Evolutionary conservation across 23 red algal genomes (phyloP), one percentile per base, ranked within the genome.

Genomic region (Gracilaria domingensis): DNA sequence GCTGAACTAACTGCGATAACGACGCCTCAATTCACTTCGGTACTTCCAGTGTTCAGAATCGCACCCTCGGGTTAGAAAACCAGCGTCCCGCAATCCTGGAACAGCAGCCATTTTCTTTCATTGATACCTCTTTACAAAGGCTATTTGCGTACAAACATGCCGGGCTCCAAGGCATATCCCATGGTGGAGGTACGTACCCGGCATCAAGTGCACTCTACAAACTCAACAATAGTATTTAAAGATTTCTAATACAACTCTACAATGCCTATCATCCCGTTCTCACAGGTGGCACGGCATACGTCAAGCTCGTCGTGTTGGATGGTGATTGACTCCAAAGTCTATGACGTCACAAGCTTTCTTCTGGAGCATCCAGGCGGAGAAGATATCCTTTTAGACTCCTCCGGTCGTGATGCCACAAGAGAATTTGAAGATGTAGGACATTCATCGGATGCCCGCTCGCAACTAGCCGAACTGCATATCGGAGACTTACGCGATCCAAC

Each of bases 341-440:
- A 98, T 47, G 97, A 95, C 80, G 86, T 96, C 7, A 94, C 94
- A 13, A 37, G 23, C n/a, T 99, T 99, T 84, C 85, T 99, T 3
- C 39, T 84, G 21, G 97, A 99, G 83, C 97, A 99, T 59, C 97
- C 97, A 23, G 97, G 97, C 30, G 97, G 97, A 42, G 97, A 99
- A 16, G 97, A 99, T 59, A 92, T 99, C 34, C 48, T 99, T 28
- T 75, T 99, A 1, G 94, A 99, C 74, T 93, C 95, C 20, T 89
- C 97, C 12, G 97, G 89, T 24, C 90, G 97, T n/a, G 93, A 99
- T 51, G 91, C 97, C 0, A 96, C 93, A 47, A 90, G 94, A 29
- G 97, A 99, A 80, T 99, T 99, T 75, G 97, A 99, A 86, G 97
- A 99, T 69, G 97, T 99, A 2, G 97, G 97, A 13, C 97, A 99